Percentiles rank a stretch among this genome's conserved stretches.
These are phyloP conservation scores for Rosa persica DNA, from an alignment of 306 rosid species.

Conservation along the genomic window DNA sequence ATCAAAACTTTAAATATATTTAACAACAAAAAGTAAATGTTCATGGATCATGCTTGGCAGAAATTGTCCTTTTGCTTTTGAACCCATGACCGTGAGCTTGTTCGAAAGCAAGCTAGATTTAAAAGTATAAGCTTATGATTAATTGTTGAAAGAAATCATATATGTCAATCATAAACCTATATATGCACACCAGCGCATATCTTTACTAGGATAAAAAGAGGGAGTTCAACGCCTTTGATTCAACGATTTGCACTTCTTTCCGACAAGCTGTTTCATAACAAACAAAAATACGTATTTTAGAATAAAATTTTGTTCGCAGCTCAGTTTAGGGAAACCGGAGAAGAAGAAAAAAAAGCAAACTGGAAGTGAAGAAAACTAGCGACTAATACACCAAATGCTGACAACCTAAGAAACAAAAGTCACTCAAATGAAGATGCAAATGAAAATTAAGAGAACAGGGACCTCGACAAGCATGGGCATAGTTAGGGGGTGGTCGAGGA, in stretches of 20 bases:
- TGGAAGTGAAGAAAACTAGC: no score
- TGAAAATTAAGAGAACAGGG: no score
- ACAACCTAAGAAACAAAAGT: no score
- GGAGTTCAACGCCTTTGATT: background rate
- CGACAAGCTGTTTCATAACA: no score
- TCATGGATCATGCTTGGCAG: conserved; percentile 5
- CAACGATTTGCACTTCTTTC: background rate
- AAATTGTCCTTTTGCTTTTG: conserved; percentile 5
- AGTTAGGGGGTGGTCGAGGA: no score
- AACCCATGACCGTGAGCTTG: conserved; percentile 9
- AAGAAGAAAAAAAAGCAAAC: no score
- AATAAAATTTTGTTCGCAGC: no score
- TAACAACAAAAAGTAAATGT: background rate
- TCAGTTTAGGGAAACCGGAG: no score
- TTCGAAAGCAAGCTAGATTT: conserved; percentile 12
- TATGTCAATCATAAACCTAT: conserved; percentile 12
- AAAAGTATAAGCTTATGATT: conserved; percentile 18
- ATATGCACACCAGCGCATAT: background rate
- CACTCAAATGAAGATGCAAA: no score
- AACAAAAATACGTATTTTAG: no score
- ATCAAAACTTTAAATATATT: background rate
- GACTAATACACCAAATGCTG: no score
- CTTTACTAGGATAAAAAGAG: background rate
- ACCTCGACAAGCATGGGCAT: no score
- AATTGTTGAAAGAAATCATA: conserved; percentile 12